Evolutionary conservation across 768 basidiomycete genomes (phyloP), one percentile per base, ranked within the genome.

Genomic region (Boletellus sp.): DNA sequence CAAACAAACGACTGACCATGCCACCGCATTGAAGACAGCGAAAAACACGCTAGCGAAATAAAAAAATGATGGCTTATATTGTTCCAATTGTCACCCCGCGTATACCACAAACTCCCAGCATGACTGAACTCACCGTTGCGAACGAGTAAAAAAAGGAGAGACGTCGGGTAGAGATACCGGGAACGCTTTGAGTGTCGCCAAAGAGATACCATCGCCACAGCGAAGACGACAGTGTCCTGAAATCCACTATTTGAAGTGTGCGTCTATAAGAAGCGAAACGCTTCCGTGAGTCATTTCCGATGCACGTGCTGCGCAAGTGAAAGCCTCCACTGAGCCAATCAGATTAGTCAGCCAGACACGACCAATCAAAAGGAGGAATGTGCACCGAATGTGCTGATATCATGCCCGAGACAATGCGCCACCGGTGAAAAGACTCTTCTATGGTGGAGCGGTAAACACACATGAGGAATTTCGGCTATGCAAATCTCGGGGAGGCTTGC

Each of bases 111-210:
- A 28, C 28, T 28, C 9, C 28, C 28, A 28, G 11, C 9, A 28
- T 28, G 11, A 10, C 28, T 28, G 3, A 6, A 31, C 3, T 45
- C 13, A 57, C 54, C 56, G 31, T 55, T 54, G 36, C 54, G 50
- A 16, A 51, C 6, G 16, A 57, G 56, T 8, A 51, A 13, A 9
- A 4, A 34, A 9, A 53, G 35, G 8, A 56, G 45, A 2, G 42
- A 9, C 15, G 50, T 51, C 8, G 54, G 56, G 7, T 56, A 56
- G 6, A 54, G 40, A 28, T 28, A 3, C 13, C 6, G 40, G 20
- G 35, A 31, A 17, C 45, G 35, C 17, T 33, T 57, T 9, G 43
- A 48, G 28, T 55, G 46, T 19, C 20, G 41, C 34, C 50, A 16
- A 24, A 57, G 50, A 24, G 39, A 51, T 17, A 26, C n/a, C 35